Evolutionary conservation across 768 basidiomycete genomes (phyloP).

Genomic region (Saitozyma sp.): DNA sequence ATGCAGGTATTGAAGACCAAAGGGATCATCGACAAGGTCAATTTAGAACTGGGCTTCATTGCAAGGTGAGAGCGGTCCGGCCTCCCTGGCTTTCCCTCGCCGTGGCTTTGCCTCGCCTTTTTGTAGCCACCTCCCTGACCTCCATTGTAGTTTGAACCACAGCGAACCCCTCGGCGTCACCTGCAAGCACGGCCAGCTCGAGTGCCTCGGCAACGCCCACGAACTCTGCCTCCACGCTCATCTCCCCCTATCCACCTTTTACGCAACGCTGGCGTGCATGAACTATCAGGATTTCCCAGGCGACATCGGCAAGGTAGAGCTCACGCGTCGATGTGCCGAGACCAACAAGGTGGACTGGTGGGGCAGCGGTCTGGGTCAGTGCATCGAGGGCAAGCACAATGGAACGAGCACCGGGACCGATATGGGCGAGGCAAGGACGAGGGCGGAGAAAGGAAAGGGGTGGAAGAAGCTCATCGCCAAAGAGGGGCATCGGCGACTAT

Average conservation of each 20-base stretch:
- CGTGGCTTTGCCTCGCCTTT: neutral
- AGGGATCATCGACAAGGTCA: slow-evolving; percentile 64
- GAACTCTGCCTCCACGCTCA: slow-evolving; percentile 66
- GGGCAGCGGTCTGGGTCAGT: slow-evolving; percentile 57
- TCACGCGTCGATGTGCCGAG: slow-evolving; percentile 67
- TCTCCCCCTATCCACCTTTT: slow-evolving; percentile 49
- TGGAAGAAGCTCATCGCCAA: slow-evolving; percentile 50
- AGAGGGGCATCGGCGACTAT: slow-evolving; percentile 56
- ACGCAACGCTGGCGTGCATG: slow-evolving; percentile 27
- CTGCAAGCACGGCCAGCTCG: slow-evolving; percentile 76
- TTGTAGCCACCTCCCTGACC: neutral
- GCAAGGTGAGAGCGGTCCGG: slow-evolving; percentile 60
- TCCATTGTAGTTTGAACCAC: slow-evolving; percentile 23
- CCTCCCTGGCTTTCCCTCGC: neutral
- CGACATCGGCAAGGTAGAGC: slow-evolving; percentile 66
- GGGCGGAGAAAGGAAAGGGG: slow-evolving; percentile 56
- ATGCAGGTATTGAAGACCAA: slow-evolving; percentile 53
- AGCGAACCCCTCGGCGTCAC: slow-evolving; percentile 59
- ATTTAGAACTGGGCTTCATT: slow-evolving; percentile 70
- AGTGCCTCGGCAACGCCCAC: slow-evolving; percentile 83
- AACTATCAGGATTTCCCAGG: slow-evolving; percentile 49
- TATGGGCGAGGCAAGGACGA: neutral
- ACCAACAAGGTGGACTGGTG: slow-evolving; percentile 68
- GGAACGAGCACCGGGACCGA: no score
- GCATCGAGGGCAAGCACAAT: slow-evolving; percentile 57